phyloP scores from a whole-genome alignment of 2,329 filamentous ascomycete genomes.

The Apiospora kogelbergensis region DNA sequence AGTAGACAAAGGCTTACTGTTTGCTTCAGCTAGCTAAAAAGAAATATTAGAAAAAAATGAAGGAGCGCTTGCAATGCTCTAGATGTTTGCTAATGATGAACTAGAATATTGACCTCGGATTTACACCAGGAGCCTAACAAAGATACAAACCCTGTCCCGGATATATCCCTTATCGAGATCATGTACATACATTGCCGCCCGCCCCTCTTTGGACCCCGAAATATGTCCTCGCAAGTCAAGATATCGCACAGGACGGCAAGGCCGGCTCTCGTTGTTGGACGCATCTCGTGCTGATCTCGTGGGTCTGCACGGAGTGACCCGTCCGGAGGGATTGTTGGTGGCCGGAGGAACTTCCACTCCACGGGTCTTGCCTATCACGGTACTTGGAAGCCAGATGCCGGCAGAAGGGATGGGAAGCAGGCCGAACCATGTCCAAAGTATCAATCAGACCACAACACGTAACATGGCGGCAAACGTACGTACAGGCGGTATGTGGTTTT shows the following conservation, averaged over 20 bases:
- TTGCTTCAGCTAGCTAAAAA: not conserved
- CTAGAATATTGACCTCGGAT: not conserved
- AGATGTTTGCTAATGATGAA: not conserved
- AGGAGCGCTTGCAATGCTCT: not conserved
- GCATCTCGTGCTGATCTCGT: not conserved
- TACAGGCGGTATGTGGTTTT: not conserved
- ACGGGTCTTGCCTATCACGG: not conserved
- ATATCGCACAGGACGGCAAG: not conserved
- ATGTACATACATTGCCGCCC: not conserved
- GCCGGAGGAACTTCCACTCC: not conserved
- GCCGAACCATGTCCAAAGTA: not conserved
- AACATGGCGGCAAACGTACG: not conserved
- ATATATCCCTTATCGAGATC: conserved; percentile 7
- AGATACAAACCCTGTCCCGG: not conserved
- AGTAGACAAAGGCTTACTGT: not conserved
- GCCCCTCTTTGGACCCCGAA: not conserved
- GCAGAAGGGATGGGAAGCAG: not conserved
- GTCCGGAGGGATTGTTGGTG: not conserved
- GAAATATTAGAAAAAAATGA: too few relatives aligned
- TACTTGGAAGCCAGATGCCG: not conserved
- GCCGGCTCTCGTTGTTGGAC: not conserved
- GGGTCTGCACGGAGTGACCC: not conserved
- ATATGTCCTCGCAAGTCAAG: not conserved
- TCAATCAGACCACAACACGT: not conserved
- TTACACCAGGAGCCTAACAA: not conserved